Base-by-base conservation (phyloP, 2,329 filamentous ascomycete genomes). In the Alternaria longipes region DNA sequence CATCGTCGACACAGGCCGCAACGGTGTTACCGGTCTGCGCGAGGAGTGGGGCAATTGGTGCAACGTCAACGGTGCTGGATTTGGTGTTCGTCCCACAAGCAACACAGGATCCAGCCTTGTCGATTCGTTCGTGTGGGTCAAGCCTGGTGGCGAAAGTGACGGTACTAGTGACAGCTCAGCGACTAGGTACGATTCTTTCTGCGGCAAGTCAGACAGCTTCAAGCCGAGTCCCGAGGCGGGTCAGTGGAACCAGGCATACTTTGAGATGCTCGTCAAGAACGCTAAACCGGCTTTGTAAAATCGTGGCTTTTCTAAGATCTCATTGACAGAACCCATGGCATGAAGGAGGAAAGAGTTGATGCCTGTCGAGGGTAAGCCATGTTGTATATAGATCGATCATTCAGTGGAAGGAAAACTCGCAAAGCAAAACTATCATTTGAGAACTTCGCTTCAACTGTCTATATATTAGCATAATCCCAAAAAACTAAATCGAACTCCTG, bases 71-170 rank as follows among this genome's bases (percentile, higher is more conserved):
- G 86, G 85, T 44, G 86, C 87, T 53, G 88, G 89, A 12, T 90
- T 90, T 67, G 89, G 89, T 66, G 79, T 80, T 16, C 84, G 87
- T 11, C 88, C 88, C 1, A 86, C 86, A 0, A 80, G 85, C 26
- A 81, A 84, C 73, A 91, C 89, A 5, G 87, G 86, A 16, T 82
- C 86, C 61, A 72, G 79, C 2, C 79, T 88, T 24, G 81, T 84
- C 22, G 89, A 91, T 75, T 85, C 88, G 30, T 89, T 91, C 65
- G 89, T 91, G 60, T 91, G 89, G 89, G 81, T 90, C 69, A 91
- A 91, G 84, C 89, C 89, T 5, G 89, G 89, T 68, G 84, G 83
- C 56, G 84, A 86, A 74, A 81, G 79, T 20, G 84, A 85, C 65
- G 83, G 84, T 59, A 85, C 83, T 0, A 76, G 69, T 34, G 73